Conservation (phyloP, 306 rosid species). For the Vigna mungo region DNA sequence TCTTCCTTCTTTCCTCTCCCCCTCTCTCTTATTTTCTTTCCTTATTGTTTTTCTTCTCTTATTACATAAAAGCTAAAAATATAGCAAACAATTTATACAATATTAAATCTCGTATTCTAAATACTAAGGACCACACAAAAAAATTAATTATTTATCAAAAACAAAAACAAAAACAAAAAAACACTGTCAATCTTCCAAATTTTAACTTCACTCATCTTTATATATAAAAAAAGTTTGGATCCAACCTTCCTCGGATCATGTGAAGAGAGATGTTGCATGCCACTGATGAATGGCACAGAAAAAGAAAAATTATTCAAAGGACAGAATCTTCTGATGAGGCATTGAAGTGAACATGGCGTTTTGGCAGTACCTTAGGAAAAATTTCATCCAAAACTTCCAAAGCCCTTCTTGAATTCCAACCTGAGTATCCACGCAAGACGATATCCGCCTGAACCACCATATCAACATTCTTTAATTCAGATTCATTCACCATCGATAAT, state of each 20-base stretch:
- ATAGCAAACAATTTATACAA: too few relatives aligned
- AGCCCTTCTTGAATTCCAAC: slow-evolving; percentile 91
- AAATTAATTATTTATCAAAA: too few relatives aligned
- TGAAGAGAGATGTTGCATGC: not conserved
- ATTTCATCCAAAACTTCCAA: slow-evolving; percentile 68
- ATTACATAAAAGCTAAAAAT: too few relatives aligned
- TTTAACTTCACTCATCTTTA: not conserved
- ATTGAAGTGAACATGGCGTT: not conserved
- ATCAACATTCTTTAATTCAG: not conserved
- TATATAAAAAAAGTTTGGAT: too few relatives aligned
- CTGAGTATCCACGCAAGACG: slow-evolving; percentile 71
- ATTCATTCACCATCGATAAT: not conserved
- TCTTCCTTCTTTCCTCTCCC: too few relatives aligned
- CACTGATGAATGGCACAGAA: not conserved
- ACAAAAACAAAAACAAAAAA: too few relatives aligned
- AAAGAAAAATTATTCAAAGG: not conserved
- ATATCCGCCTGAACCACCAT: slow-evolving; percentile 67
- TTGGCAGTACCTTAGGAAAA: slow-evolving; percentile 67
- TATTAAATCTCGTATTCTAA: too few relatives aligned
- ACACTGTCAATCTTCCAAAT: not conserved
- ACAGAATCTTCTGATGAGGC: not conserved
- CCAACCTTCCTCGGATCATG: too few relatives aligned
- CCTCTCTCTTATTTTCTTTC: too few relatives aligned
- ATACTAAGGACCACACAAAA: too few relatives aligned
- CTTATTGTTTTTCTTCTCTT: not conserved